A percentile compares a stretch with the other conserved stretches of the same genome.
Evolutionary conservation across 2,329 filamentous ascomycete genomes (phyloP).

Genomic region (Nothophoma quercina): DNA sequence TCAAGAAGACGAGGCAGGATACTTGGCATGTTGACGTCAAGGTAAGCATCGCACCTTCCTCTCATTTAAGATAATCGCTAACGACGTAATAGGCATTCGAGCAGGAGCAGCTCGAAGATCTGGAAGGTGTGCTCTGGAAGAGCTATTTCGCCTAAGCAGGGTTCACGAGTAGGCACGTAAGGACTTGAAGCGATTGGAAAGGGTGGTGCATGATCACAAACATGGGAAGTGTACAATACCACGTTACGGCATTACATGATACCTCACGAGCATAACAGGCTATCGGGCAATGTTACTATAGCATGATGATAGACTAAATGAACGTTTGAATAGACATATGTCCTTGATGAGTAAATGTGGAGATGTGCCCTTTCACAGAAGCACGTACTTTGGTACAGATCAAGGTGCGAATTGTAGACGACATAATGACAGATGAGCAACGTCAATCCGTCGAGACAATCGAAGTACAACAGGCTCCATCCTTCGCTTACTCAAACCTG

Average conservation of each 20-base stretch:
- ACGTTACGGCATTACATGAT: neutral
- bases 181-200: neutral
- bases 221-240: conserved; percentile 1
- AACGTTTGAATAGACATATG: too few species aligned
- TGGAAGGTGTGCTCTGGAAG: conserved; percentile 98
- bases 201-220: too few species aligned
- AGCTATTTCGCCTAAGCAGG: conserved; percentile 85
- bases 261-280: neutral
- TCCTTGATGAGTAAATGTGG: too few species aligned
- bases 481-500: too few species aligned
- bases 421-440: too few species aligned
- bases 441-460: too few species aligned
- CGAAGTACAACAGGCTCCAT: too few species aligned
- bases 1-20: conserved; percentile 99
- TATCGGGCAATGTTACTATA: neutral
- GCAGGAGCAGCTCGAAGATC: conserved; percentile 88
- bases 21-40: conserved; percentile 98
- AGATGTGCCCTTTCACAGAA: too few species aligned
- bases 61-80: neutral
- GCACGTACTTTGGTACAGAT: too few species aligned
- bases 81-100: conserved; percentile 72
- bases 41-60: conserved; percentile 63
- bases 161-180: neutral
- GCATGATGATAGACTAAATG: too few species aligned
- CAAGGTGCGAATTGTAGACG: too few species aligned